These are phyloP conservation scores for Lachancea quebecensis DNA, from an alignment of 805 yeast genomes.

Conservation along the genomic window DNA sequence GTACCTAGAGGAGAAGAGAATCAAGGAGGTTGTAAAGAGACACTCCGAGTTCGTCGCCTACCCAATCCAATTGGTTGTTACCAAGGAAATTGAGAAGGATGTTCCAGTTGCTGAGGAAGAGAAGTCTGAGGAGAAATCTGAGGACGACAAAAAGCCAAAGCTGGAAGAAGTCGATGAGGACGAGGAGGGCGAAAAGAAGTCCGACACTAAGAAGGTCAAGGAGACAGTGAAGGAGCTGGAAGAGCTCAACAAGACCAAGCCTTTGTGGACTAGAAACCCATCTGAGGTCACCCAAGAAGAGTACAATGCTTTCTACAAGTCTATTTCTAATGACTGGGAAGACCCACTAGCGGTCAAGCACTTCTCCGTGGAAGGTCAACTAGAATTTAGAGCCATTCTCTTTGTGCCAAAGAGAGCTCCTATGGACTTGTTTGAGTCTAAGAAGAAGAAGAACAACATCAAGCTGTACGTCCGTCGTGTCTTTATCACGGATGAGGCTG, in stretches of 20 bases:
- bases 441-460: constrained; percentile 99
- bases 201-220: constrained; percentile 81
- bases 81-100: constrained; percentile 98
- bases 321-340: constrained; percentile 99
- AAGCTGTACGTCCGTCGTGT: constrained; percentile 99
- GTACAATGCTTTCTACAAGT: constrained; percentile 98
- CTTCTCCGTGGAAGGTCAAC: constrained; percentile 99
- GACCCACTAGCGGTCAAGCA: constrained; percentile 99
- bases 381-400: constrained; percentile 96
- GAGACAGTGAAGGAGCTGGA: constrained; percentile 93
- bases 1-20: constrained; percentile 98
- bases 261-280: constrained; percentile 99
- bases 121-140: constrained; percentile 47
- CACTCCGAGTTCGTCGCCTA: constrained; percentile 99
- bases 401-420: constrained; percentile 99
- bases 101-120: constrained; percentile 77
- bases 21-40: constrained; percentile 98
- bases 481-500: constrained; percentile 99
- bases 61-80: constrained; percentile 97
- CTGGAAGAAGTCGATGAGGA: constrained; percentile 70
- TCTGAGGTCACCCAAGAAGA: constrained; percentile 96
- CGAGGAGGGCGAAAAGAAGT: constrained; percentile 55
- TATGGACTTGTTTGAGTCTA: constrained; percentile 93
- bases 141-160: constrained; percentile 62
- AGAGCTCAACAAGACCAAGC: constrained; percentile 98